Base-by-base conservation (phyloP, 108 stramenopile genomes). In the Schizochytrium sp. region DNA sequence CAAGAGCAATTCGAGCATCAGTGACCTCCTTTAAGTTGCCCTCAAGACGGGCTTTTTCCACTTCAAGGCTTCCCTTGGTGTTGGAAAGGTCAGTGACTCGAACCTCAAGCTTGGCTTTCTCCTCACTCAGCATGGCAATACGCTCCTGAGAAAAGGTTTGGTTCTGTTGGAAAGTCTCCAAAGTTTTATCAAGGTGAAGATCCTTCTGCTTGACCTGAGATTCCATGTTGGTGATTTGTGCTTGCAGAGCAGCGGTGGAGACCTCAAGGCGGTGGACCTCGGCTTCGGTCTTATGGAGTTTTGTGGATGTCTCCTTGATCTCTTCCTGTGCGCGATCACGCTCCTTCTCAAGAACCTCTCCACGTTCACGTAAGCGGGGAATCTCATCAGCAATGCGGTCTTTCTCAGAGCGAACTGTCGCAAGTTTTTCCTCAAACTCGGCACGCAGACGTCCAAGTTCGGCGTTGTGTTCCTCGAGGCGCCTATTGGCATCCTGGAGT, bases 81-180 rank as follows among this genome's bases (percentile, higher is more conserved):
- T 10, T 83, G 5, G 28, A 17, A 53, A 83, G 76, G 15, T 83
- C 76, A 55, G 45, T 46, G 47, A 83, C 53, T 13, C 76, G 76
- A 5, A 83, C 76, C 47, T 83, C 76, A 38, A 83, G 47, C 3
- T 42, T 83, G 76, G 28, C 76, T 28, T 83, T 83, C 28, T 83
- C 76, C 1, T 83, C 76, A 3, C 76, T 83, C 5, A 83, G 47
- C 45, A 40, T 38, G 47, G 76, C 76, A 40, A 83, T 83, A 10
- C 76, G 76, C 45, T 83, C 76, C 53, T 83, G 76, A 8, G 76
- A 83, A 42, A 83, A 83, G 5, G 76, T 83, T 3, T 83, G 76
- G 28, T 83, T 83, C 28, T 83, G 76, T 53, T 83, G 76, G 28
- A 83, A 83, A 5, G 76, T 83, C 53, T 83, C 76, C 2, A 83